Percentiles rank a stretch among this genome's conserved stretches.
Evolutionary conservation across 1,284 basidiomycete genomes (phyloP).

Genomic region (Naganishia cerealis): DNA sequence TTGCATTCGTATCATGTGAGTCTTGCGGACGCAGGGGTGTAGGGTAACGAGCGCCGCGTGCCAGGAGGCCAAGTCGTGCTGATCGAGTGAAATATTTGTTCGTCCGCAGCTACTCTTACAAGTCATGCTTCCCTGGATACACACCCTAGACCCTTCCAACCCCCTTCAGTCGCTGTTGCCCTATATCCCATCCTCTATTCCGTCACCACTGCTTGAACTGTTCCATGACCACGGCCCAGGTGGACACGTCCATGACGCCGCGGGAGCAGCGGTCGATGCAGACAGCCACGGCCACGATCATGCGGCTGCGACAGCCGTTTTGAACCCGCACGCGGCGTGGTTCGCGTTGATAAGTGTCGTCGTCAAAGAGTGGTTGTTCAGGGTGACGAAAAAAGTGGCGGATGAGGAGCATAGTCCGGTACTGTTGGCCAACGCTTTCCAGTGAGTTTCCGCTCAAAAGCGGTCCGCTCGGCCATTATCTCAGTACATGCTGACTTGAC

Average conservation of each 20-base stretch:
- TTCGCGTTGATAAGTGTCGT: slow-evolving; percentile 80
- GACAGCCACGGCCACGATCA: slow-evolving; percentile 42
- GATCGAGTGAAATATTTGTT: background rate
- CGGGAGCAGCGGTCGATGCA: slow-evolving; percentile 29
- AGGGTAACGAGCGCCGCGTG: background rate
- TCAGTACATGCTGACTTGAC: background rate
- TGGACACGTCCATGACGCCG: slow-evolving; percentile 48
- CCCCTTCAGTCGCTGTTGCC: slow-evolving; percentile 43
- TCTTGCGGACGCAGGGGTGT: background rate
- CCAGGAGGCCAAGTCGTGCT: background rate
- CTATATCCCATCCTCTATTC: slow-evolving; percentile 49
- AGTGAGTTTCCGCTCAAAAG: slow-evolving; percentile 42
- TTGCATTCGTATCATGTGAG: slow-evolving; percentile 76
- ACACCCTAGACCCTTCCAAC: slow-evolving; percentile 50
- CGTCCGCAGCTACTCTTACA: slow-evolving; percentile 46
- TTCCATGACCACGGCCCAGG: slow-evolving; percentile 52
- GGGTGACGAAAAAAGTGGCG: slow-evolving; percentile 81
- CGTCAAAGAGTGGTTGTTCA: slow-evolving; percentile 89
- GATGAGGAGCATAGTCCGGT: slow-evolving; percentile 86
- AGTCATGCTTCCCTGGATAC: slow-evolving; percentile 53
- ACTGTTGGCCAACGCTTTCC: slow-evolving; percentile 80
- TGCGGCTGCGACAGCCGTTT: slow-evolving; percentile 47
- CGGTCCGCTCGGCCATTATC: background rate
- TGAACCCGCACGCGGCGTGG: slow-evolving; percentile 96
- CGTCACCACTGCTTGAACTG: slow-evolving; percentile 52